Evolutionary conservation across 352 stramenopile species (phyloP).

Genomic region (Globisporangium yorkense): DNA sequence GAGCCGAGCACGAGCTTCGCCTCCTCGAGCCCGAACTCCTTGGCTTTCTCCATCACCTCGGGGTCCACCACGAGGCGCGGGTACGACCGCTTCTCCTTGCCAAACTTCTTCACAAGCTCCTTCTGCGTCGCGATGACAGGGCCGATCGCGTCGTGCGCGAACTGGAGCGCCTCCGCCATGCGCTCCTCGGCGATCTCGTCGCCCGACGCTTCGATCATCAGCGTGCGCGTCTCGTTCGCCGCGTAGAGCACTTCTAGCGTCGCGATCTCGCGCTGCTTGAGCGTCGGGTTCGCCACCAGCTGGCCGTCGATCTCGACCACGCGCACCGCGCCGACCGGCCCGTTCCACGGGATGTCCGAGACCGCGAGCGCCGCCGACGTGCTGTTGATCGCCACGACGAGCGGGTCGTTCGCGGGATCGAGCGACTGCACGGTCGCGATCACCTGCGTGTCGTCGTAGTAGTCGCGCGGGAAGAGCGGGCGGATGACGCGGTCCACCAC

Average conservation of each 20-base stretch:
- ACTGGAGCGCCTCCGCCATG: conserved; percentile 67
- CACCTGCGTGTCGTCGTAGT: conserved; percentile 95
- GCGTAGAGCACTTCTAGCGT: conserved; percentile 86
- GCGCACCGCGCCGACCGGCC: conserved; percentile 87
- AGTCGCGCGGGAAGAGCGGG: conserved; percentile 93
- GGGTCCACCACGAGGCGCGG: conserved; percentile 30
- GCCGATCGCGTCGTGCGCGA: conserved; percentile 62
- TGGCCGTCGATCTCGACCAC: conserved; percentile 80
- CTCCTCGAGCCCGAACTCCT: conserved; percentile 46
- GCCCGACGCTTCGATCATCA: conserved; percentile 89
- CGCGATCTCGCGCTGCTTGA: conserved; percentile 53
- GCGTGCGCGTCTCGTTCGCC: conserved; percentile 55
- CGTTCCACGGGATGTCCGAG: conserved; percentile 87
- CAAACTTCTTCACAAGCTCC: conserved; percentile 37
- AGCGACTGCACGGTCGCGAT: conserved; percentile 87
- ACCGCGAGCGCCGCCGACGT: conserved; percentile 80
- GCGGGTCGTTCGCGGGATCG: conserved; percentile 77
- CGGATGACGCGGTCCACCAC: conserved; percentile 95
- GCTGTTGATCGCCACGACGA: conserved; percentile 87
- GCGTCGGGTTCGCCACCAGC: conserved; percentile 91
- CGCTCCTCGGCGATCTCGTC: conserved; percentile 67
- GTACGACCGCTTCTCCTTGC: conserved; percentile 72
- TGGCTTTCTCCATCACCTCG: conserved; percentile 50
- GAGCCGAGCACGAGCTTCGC: conserved; percentile 28
- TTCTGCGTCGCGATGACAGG: conserved; percentile 61